Conservation (phyloP, 106 monocot species). For the Triglochin maritima region DNA sequence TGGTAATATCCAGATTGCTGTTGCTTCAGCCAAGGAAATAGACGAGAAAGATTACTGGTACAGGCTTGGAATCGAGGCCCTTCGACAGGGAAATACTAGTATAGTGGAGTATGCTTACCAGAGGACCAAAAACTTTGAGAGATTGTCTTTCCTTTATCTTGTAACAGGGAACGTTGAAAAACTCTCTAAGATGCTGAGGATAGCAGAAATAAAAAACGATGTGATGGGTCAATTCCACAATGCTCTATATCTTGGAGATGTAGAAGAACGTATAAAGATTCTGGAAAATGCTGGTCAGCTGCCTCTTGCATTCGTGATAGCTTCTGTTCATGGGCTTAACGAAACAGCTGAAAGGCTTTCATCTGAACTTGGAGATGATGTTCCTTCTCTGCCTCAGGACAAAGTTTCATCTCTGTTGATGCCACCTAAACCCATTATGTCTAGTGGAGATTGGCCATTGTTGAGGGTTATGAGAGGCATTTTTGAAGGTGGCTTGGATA, state of each 20-base stretch:
- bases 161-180: slow-evolving; percentile 75
- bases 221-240: slow-evolving; percentile 96
- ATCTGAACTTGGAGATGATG: slow-evolving; percentile 55
- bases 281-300: slow-evolving; percentile 78
- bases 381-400: slow-evolving; percentile 55
- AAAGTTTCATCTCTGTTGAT: slow-evolving; percentile 50
- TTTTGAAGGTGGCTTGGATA: slow-evolving; percentile 72
- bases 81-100: slow-evolving; percentile 78
- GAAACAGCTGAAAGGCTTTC: slow-evolving; percentile 72
- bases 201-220: slow-evolving; percentile 85
- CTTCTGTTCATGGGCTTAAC: slow-evolving; percentile 58
- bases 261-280: slow-evolving; percentile 61
- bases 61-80: slow-evolving; percentile 78
- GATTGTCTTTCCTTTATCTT: slow-evolving; percentile 83
- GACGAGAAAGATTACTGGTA: slow-evolving; percentile 96
- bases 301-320: slow-evolving; percentile 82
- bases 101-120: slow-evolving; percentile 96
- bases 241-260: slow-evolving; percentile 80
- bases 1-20: slow-evolving; percentile 90
- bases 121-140: slow-evolving; percentile 88
- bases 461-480: slow-evolving; percentile 80
- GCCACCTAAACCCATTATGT: slow-evolving; percentile 57
- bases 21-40: slow-evolving; percentile 90
- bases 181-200: slow-evolving; percentile 74
- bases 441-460: slow-evolving; percentile 68